Evolutionary conservation across 2,329 filamentous ascomycete species (phyloP).

Genomic region (Lecanosticta acicola): DNA sequence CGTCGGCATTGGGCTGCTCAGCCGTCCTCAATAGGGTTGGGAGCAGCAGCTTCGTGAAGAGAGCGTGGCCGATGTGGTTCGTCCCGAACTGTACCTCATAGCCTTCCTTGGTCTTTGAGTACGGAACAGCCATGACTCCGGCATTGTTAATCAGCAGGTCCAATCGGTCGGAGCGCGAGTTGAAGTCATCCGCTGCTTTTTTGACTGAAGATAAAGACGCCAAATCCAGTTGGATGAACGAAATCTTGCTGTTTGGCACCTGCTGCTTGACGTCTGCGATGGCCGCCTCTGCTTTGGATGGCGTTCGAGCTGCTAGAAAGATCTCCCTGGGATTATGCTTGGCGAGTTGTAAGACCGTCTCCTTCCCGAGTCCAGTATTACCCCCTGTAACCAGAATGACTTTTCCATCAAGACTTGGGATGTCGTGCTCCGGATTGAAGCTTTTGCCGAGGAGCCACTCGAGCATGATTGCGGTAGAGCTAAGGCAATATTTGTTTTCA

Average conservation of each 20-base stretch:
- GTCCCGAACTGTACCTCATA: constrained; percentile 49
- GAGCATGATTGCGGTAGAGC: constrained; percentile 10
- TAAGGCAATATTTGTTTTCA: too few species aligned
- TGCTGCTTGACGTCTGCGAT: constrained; percentile 37
- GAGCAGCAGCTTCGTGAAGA: constrained; percentile 44
- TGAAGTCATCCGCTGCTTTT: constrained; percentile 38
- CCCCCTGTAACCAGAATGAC: constrained; percentile 28
- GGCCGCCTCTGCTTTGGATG: constrained; percentile 38
- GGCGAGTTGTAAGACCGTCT: constrained; percentile 42
- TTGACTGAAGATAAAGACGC: constrained; percentile 48
- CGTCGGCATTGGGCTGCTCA: constrained; percentile 34
- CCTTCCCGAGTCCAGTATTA: constrained; percentile 44
- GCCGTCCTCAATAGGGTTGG: constrained; percentile 40
- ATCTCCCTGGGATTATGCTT: constrained; percentile 43
- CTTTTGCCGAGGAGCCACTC: constrained; percentile 18
- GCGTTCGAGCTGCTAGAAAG: constrained; percentile 44
- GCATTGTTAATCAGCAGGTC: constrained; percentile 28
- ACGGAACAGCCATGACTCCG: constrained; percentile 5
- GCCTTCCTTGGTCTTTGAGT: constrained; percentile 41
- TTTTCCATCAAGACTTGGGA: constrained; percentile 30
- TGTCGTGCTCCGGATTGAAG: constrained; percentile 29
- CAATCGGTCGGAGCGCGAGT: constrained; percentile 35
- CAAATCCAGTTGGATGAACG: constrained; percentile 47
- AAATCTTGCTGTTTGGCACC: constrained; percentile 37
- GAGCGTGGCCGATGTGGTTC: constrained; percentile 47